phyloP scores from a whole-genome alignment of 73 alveolate genomes.

The Tetrahymena borealis region DNA sequence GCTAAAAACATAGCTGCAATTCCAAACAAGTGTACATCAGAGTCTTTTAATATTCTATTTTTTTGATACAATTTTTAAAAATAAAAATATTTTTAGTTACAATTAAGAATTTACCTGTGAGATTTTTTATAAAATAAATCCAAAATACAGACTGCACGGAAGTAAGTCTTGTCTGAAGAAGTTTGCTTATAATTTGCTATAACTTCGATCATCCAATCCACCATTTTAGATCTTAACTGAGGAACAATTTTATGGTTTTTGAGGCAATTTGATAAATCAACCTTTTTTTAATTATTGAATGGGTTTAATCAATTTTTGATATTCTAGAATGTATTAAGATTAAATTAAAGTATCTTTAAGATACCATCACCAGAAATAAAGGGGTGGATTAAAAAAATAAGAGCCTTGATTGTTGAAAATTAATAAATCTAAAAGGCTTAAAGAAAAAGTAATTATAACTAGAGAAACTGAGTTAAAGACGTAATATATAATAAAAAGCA shows the following conservation, averaged over 20 bases:
- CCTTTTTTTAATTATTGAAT: neutral
- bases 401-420: neutral
- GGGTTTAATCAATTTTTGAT: neutral
- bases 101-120: neutral
- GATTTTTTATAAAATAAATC: constrained; percentile 59
- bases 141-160: constrained; percentile 77
- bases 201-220: constrained; percentile 95
- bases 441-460: neutral
- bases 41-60: constrained; percentile 2
- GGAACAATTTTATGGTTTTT: constrained; percentile 47
- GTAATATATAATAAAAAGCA: neutral
- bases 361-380: too few species aligned
- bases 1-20: constrained; percentile 79
- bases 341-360: neutral
- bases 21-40: constrained; percentile 64
- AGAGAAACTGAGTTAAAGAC: neutral
- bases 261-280: constrained; percentile 3
- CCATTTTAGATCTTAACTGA: constrained; percentile 74
- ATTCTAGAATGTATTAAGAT: too few species aligned
- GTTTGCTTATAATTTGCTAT: constrained; percentile 49
- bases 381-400: neutral
- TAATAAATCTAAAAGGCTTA: neutral
- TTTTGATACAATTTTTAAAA: too few species aligned
- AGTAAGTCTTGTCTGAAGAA: constrained; percentile 61
- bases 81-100: too few species aligned